phyloP scores from a whole-genome alignment of 2,329 filamentous ascomycete genomes.

The Diaporthe sp. region DNA sequence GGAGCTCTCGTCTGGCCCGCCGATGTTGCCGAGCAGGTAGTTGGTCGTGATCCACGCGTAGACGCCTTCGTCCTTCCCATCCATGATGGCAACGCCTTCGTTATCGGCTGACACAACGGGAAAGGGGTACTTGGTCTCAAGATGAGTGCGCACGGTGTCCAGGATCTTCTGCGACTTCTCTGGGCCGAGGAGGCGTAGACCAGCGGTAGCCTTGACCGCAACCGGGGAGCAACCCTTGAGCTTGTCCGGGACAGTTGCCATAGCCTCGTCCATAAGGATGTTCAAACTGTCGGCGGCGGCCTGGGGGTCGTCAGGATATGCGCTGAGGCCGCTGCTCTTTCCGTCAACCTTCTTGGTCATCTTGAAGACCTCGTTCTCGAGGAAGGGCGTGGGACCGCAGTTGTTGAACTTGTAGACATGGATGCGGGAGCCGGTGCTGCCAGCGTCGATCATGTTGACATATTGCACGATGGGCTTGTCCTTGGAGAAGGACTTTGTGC shows the following conservation, averaged over 20 bases:
- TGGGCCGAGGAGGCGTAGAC: conserved; percentile 86
- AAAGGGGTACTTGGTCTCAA: conserved; percentile 94
- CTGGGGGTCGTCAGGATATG: conserved; percentile 87
- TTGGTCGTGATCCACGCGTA: conserved; percentile 99
- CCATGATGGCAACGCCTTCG: conserved; percentile 95
- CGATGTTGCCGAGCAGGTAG: conserved; percentile 98
- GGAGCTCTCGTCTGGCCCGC: conserved; percentile 87
- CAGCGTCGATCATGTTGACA: conserved; percentile 98
- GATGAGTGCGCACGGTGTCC: conserved; percentile 82
- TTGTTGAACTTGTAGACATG: conserved; percentile 99
- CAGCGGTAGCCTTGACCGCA: conserved; percentile 98
- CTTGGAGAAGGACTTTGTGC: conserved; percentile 85
- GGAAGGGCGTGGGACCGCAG: conserved; percentile 93
- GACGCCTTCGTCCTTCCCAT: conserved; percentile 95
- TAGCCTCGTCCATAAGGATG: conserved; percentile 85
- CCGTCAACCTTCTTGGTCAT: conserved; percentile 91
- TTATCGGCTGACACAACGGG: conserved; percentile 89
- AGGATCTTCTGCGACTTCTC: conserved; percentile 88
- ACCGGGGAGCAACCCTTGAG: conserved; percentile 93
- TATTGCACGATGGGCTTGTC: conserved; percentile 97
- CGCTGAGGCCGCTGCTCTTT: conserved; percentile 76
- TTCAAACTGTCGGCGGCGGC: conserved; percentile 93
- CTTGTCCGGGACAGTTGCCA: conserved; percentile 86
- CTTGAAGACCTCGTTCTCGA: conserved; percentile 93
- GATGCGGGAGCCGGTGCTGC: conserved; percentile 96